Conservation (phyloP, 2,329 filamentous ascomycete species). For the Phaeoacremonium minimum region DNA sequence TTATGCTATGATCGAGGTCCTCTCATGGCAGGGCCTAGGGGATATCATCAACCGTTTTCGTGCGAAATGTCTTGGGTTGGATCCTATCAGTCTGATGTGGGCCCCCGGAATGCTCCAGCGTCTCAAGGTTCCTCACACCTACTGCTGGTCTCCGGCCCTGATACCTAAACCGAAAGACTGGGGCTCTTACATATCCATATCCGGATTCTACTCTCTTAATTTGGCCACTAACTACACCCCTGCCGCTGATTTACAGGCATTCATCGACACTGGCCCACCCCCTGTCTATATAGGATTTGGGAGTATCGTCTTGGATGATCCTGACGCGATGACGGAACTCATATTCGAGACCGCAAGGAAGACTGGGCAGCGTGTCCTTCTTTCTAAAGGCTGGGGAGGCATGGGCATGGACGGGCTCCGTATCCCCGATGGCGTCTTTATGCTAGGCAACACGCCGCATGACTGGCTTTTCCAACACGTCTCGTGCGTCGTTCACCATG, state of each 20-base stretch:
- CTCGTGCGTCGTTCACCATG: conserved; percentile 79
- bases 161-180: conserved; percentile 60
- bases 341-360: conserved; percentile 66
- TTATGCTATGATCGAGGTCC: conserved; percentile 80
- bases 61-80: conserved; percentile 67
- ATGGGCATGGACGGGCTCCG: conserved; percentile 66
- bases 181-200: conserved; percentile 65
- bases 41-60: conserved; percentile 88
- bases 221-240: conserved; percentile 63
- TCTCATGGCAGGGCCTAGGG: conserved; percentile 88
- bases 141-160: conserved; percentile 81
- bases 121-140: conserved; percentile 77
- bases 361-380: conserved; percentile 69
- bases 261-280: conserved; percentile 62
- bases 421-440: conserved; percentile 70
- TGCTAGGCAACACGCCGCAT: conserved; percentile 81
- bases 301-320: conserved; percentile 75
- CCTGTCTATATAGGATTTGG: conserved; percentile 82
- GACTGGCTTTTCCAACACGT: conserved; percentile 85
- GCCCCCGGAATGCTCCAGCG: conserved; percentile 75
- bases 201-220: conserved; percentile 73
- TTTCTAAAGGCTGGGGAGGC: conserved; percentile 86
- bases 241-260: conserved; percentile 57
- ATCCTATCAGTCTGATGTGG: conserved; percentile 74
- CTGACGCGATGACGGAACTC: conserved; percentile 62